Percentiles rank a stretch among this genome's conserved stretches.
These are phyloP conservation scores for Pascua guehoae DNA, from an alignment of 1,284 basidiomycete species.

Conservation along the genomic window DNA sequence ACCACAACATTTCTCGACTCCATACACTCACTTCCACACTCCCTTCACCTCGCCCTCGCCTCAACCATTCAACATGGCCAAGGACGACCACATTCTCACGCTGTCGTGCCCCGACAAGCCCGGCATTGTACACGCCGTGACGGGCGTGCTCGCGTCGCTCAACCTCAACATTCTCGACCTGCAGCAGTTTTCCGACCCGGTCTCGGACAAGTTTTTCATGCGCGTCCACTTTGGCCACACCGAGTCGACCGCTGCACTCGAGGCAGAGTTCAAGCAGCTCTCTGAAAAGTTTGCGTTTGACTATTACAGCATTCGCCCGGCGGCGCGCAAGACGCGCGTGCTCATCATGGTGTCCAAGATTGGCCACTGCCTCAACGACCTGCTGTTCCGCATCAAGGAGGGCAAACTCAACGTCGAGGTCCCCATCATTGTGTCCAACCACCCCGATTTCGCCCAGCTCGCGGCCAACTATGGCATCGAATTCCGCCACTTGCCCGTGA, in stretches of 20 bases:
- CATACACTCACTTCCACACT: no score
- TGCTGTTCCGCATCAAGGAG: constrained; percentile 1
- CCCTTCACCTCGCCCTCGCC: no score
- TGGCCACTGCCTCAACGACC: neutral
- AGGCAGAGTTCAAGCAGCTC: neutral
- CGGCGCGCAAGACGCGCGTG: neutral
- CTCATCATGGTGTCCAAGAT: constrained; percentile 1
- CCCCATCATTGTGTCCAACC: neutral
- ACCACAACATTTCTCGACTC: no score
- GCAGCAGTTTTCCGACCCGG: neutral
- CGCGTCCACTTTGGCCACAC: neutral
- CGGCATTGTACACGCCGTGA: neutral
- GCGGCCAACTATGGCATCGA: neutral
- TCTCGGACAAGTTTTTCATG: constrained; percentile 1
- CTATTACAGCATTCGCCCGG: neutral
- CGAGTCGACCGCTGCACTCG: neutral
- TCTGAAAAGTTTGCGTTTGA: neutral
- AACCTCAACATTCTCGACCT: neutral
- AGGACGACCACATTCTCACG: neutral
- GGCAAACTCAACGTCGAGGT: constrained; percentile 1
- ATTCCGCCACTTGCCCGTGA: neutral
- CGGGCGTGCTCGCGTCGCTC: neutral
- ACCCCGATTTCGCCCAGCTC: neutral
- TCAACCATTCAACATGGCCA: neutral
- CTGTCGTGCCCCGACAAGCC: neutral